Percentiles rank a stretch among this genome's conserved stretches.
phyloP scores from a whole-genome alignment of 208 protist species.

The Acanthamoeba sp. region DNA sequence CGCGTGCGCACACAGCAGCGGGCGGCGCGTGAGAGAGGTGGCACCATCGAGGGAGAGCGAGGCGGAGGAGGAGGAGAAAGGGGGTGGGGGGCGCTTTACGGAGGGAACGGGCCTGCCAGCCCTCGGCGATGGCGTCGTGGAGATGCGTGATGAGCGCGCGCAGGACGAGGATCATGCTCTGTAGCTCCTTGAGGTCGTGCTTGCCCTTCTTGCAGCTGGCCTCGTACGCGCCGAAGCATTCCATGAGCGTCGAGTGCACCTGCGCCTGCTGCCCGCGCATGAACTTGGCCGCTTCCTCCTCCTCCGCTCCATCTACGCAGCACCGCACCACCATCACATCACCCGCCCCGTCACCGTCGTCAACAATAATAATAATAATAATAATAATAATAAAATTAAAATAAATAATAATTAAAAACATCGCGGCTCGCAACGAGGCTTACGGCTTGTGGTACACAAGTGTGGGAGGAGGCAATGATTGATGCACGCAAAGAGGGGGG shows the following conservation, averaged over 20 bases:
- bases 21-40: no score
- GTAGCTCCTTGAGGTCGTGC: conserved; percentile 56
- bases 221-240: conserved; percentile 4
- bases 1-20: background rate
- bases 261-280: conserved; percentile 2
- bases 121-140: background rate
- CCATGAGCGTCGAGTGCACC: conserved; percentile 30
- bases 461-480: no score
- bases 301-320: conserved; percentile 1
- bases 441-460: no score
- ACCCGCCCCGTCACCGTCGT: no score
- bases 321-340: background rate
- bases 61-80: no score
- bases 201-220: conserved; percentile 51
- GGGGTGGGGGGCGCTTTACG: background rate
- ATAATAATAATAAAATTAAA: no score
- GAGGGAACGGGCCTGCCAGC: conserved; percentile 10
- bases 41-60: background rate
- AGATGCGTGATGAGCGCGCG: background rate
- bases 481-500: no score
- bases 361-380: no score
- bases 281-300: conserved; percentile 1
- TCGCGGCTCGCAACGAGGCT: no score
- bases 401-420: no score
- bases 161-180: conserved; percentile 18